Evolutionary conservation across 2,329 filamentous ascomycete species (phyloP).

Genomic region (Stemphylium lycopersici): DNA sequence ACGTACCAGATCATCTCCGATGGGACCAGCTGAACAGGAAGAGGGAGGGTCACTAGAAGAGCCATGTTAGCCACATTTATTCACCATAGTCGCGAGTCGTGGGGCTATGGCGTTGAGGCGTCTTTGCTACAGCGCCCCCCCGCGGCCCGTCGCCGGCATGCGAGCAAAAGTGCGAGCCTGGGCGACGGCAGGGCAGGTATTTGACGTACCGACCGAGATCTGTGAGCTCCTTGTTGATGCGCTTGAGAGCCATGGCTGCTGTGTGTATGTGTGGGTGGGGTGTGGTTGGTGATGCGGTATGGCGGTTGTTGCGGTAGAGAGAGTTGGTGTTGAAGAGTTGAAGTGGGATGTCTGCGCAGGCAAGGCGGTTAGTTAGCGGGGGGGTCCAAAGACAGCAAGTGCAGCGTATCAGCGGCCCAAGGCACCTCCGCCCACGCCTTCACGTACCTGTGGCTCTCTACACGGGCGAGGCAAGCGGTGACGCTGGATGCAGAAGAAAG

Average conservation of each 20-base stretch:
- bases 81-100: slow-evolving; percentile 8
- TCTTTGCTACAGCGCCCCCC: slow-evolving; percentile 38
- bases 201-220: slow-evolving; percentile 80
- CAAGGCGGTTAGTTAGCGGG: slow-evolving; percentile 39
- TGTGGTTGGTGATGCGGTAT: slow-evolving; percentile 19
- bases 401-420: slow-evolving; percentile 45
- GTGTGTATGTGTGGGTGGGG: slow-evolving; percentile 29
- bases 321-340: slow-evolving; percentile 42
- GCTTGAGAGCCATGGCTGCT: slow-evolving; percentile 79
- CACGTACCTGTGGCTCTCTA: slow-evolving; percentile 27
- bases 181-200: slow-evolving; percentile 21
- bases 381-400: slow-evolving; percentile 38
- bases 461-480: slow-evolving; percentile 10
- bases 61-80: slow-evolving; percentile 41
- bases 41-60: slow-evolving; percentile 87
- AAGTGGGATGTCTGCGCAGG: slow-evolving; percentile 43
- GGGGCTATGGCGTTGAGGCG: slow-evolving; percentile 17
- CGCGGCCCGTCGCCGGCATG: slow-evolving; percentile 46
- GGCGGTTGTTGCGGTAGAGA: slow-evolving; percentile 23
- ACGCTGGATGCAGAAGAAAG: slow-evolving; percentile 7
- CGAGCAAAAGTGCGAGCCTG: slow-evolving; percentile 42
- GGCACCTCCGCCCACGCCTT: slow-evolving; percentile 26
- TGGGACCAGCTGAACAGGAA: slow-evolving; percentile 95
- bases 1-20: slow-evolving; percentile 97
- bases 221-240: slow-evolving; percentile 92